phyloP scores from a whole-genome alignment of 1,284 basidiomycete species.

The Melampsora americana region DNA sequence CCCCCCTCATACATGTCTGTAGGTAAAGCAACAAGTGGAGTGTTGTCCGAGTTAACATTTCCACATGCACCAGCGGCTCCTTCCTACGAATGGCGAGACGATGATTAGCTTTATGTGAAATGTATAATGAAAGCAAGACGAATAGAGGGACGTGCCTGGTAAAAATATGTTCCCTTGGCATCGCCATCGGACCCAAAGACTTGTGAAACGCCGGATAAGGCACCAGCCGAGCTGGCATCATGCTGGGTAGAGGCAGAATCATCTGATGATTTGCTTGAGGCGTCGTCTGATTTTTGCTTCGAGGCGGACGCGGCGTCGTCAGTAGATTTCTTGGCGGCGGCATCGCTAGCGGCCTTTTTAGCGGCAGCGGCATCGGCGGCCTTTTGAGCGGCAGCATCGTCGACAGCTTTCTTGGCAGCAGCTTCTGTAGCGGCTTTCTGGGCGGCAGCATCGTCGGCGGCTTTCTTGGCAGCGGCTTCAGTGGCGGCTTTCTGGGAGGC shows the following conservation, averaged over 20 bases:
- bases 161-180: constrained; percentile 39
- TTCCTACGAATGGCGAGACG: background rate
- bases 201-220: constrained; percentile 16
- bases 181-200: constrained; percentile 32
- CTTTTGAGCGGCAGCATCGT: background rate
- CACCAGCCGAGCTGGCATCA: background rate
- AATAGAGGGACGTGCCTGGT: constrained; percentile 16
- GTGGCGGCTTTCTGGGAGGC: background rate
- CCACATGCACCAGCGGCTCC: constrained; percentile 41
- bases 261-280: background rate
- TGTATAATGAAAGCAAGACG: background rate
- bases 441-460: too few relatives aligned
- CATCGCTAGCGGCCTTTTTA: background rate
- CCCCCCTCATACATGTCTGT: constrained; percentile 37
- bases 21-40: constrained; percentile 34
- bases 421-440: background rate
- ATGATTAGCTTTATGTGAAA: background rate
- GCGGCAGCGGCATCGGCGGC: background rate
- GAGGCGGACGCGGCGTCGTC: constrained; percentile 15
- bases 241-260: background rate
- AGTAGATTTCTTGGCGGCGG: background rate
- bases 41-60: constrained; percentile 31
- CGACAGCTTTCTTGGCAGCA: constrained; percentile 10
- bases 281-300: background rate
- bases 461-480: constrained; percentile 1